Base-by-base conservation (phyloP, 139 green algal species). In the Tetradesmus obliquus region DNA sequence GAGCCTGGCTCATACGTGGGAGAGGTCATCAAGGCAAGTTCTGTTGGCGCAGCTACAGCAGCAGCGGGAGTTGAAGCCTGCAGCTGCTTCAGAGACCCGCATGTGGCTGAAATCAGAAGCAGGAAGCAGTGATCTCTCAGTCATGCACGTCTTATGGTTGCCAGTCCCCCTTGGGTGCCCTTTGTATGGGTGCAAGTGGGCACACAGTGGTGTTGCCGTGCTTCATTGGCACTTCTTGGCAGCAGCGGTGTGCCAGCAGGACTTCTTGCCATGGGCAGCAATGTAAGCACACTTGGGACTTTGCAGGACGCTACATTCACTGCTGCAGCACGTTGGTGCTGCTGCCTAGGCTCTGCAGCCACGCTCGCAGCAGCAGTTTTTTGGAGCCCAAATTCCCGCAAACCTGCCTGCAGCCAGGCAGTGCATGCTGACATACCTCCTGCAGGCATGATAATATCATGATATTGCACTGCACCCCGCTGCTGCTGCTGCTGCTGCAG, bases 1-100 rank as follows among this genome's bases (percentile, higher is more conserved):
- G 98, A 99, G 94, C 98, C 98, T 1, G 98, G 98, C 20, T 99
- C 97, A 0, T 99, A 99, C 93, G 98, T 99, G 17, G 98, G 98
- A 1, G 98, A 99, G 89, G 98, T 99, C 57, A 97, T 99, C 90
- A 99, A 99, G 96, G 96, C 97, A 88, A 13, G 89, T 82, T 72
- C 79, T 69, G 32, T 55, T 62, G 53, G 15, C 24, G 15, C 53
- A 86, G 53, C 80, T 24, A 12, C 55, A 74, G 83, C 83, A 88
- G 22, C 83, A 88, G 7, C 84, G 79, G n/a, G 54, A 9, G 81
- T 58, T 10, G 5, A 13, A 55, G 81, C 81, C 13, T 62, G 81
- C 54, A 82, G 76, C 76, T 55, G 76, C 76, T 51, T 51, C 76
- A 82, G 24, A 5, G 54, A n/a, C 20, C 15, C 22, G 76, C 76